Conservation (phyloP, 1,139 yeast species). For the Protomyces inundatus region DNA sequence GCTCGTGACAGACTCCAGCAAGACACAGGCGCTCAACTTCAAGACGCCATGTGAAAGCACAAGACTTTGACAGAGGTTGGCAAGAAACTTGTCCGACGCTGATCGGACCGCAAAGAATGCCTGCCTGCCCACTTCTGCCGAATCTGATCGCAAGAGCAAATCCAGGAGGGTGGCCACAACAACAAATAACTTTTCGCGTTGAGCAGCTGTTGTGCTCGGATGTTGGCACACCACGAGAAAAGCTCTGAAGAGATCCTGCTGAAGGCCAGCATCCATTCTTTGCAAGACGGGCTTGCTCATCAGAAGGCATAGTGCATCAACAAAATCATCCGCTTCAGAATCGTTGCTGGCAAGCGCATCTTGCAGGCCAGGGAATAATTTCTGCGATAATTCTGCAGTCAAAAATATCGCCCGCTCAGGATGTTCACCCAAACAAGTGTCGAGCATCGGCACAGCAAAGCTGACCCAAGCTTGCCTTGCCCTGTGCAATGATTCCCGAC, state of each 20-base stretch:
- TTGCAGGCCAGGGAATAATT: not conserved
- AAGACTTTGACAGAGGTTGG: not conserved
- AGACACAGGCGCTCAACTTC: constrained; percentile 1
- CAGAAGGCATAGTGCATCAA: not conserved
- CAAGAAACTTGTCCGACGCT: not conserved
- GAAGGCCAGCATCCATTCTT: not conserved
- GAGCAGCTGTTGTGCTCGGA: not conserved
- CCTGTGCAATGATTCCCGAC: too few species aligned
- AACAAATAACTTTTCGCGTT: not conserved
- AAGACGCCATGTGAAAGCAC: not conserved
- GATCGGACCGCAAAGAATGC: not conserved
- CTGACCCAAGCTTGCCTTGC: not conserved
- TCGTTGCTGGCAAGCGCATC: not conserved
- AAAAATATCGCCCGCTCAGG: not conserved
- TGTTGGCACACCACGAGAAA: not conserved
- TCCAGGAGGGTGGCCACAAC: not conserved
- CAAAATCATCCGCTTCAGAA: not conserved
- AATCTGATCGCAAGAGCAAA: not conserved
- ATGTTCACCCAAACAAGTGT: not conserved
- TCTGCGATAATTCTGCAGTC: not conserved
- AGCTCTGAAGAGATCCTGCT: not conserved
- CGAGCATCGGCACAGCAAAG: not conserved
- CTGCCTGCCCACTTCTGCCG: not conserved
- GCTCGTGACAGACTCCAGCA: constrained; percentile 4
- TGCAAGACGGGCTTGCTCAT: not conserved